Conservation (phyloP, 2,329 filamentous ascomycete species). For the Exophiala sideris region DNA sequence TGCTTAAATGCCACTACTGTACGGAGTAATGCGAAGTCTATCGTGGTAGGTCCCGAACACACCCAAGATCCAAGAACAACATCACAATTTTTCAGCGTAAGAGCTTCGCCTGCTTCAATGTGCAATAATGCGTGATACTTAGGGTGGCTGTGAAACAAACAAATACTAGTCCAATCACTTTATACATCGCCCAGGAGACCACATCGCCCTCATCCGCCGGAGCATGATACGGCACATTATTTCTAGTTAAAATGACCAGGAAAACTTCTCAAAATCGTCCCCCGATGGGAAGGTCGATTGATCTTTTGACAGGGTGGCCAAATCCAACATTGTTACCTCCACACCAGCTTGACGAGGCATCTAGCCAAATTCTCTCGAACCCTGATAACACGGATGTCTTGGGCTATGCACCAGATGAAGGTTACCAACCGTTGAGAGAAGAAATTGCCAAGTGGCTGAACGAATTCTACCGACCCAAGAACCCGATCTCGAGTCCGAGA, state of each 20-base stretch:
- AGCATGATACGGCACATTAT: not conserved
- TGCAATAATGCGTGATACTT: no score
- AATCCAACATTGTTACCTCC: conserved; percentile 63
- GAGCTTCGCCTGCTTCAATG: no score
- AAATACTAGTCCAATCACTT: no score
- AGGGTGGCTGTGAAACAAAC: no score
- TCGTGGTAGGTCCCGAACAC: no score
- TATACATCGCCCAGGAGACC: no score
- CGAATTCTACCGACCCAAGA: conserved; percentile 53
- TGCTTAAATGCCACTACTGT: no score
- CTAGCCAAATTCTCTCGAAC: conserved; percentile 41
- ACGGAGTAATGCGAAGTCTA: no score
- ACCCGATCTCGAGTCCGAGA: conserved; percentile 50
- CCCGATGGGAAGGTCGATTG: conserved; percentile 32
- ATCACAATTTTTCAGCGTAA: no score
- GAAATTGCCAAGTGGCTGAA: conserved; percentile 69
- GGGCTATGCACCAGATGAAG: conserved; percentile 74
- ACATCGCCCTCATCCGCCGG: no score
- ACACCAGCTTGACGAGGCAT: conserved; percentile 54
- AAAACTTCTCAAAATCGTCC: not conserved
- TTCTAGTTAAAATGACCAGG: not conserved
- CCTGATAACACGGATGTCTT: conserved; percentile 50
- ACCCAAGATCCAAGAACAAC: no score
- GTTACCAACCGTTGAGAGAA: conserved; percentile 66
- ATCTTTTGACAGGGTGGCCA: conserved; percentile 48